Evolutionary conservation across 495 filamentous ascomycete genomes (phyloP).

Genomic region (Aspergillus bertholletiae): DNA sequence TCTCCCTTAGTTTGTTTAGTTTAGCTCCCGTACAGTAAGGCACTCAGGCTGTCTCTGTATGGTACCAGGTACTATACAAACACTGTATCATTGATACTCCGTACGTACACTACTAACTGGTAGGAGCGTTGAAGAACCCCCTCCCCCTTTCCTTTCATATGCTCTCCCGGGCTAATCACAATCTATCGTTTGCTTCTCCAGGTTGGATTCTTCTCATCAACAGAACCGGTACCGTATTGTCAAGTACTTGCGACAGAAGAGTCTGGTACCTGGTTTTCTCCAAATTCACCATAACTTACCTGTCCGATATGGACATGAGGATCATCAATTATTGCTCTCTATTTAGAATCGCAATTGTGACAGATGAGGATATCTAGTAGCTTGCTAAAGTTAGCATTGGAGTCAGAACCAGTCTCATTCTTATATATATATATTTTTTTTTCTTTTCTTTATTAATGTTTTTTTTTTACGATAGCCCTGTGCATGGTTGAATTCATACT

Average conservation of each 20-base stretch:
- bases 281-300: slow-evolving; percentile 1
- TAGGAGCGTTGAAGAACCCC: no score
- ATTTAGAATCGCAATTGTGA: neutral
- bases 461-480: neutral
- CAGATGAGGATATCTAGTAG: neutral
- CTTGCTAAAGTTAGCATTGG: neutral
- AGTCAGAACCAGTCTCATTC: neutral
- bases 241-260: neutral
- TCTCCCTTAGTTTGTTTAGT: slow-evolving; percentile 12
- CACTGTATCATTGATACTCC: no score
- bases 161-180: neutral
- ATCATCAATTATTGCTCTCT: slow-evolving; percentile 11
- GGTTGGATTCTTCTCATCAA: neutral
- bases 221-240: neutral
- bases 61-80: neutral
- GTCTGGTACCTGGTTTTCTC: neutral
- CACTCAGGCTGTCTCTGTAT: neutral
- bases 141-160: neutral
- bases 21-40: neutral
- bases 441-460: no score
- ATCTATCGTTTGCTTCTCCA: neutral
- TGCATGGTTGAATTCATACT: neutral
- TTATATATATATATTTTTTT: neutral
- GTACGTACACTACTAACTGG: no score
- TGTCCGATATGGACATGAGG: slow-evolving; percentile 9